Base-by-base conservation (phyloP, 805 yeast genomes). In the Candida endomychidarum region DNA sequence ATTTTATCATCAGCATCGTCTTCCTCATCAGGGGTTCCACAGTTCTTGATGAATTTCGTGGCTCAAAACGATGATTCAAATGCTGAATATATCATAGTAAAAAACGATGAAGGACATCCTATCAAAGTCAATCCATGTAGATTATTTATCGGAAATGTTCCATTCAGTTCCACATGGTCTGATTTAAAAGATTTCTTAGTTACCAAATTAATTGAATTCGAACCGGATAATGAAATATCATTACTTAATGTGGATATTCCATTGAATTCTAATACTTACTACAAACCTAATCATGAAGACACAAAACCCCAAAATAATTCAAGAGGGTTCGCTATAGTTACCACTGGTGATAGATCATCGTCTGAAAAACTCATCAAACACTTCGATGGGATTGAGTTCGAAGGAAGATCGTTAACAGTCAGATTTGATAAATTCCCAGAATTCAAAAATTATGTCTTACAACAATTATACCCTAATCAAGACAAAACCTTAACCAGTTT, bases 271-370 rank as follows among this genome's bases (percentile, higher is more conserved):
- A 38, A 26, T 17, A 15, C n/a, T 10, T 14, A 14, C 14, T 18
- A 16, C 17, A 20, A 26, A 26, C n/a, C 34, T 10, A 22, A 16
- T 16, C 8, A 30, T 5, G 37, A 19, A 11, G 37, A 25, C 6
- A 18, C 7, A 16, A 15, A 17, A 15, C 17, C 24, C 12, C 34
- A 30, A 19, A 17, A 16, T 12, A 20, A 30, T 22, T 41, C 46
- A 17, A 73, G 79, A 50, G 88, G 89, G 2, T 82, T 78, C 63
- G 88, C 87, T 1, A 72, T 82, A 34, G 85, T 79, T 1, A 67
- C 74, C 3, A 80, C 78, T 17, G 65, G 65, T 1, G 56, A 67
- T 26, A 67, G 63, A 22, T 65, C 58, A 7, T 76, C 75, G 24
- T 77, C 84, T 3, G 61, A 62, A 3, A 61, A 62, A 28, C 67